These are phyloP conservation scores for Fraxinus ornus DNA, from an alignment of 305 asterid species.

Conservation along the genomic window DNA sequence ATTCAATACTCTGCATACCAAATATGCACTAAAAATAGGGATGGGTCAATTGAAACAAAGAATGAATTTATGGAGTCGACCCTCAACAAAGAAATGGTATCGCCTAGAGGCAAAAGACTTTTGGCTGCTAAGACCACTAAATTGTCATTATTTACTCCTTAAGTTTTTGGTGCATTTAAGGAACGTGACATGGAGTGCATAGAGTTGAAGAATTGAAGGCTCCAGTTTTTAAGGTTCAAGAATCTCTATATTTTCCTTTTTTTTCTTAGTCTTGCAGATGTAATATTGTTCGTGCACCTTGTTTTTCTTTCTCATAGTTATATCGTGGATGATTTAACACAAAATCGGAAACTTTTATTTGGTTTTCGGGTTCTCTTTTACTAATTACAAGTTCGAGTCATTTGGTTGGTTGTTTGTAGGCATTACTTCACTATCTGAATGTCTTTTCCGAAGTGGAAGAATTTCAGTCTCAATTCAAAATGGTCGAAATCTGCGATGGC, in stretches of 20 bases:
- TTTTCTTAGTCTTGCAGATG: neutral
- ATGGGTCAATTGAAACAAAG: too few species aligned
- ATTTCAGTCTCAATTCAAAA: neutral
- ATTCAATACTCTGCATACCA: neutral
- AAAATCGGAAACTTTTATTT: neutral
- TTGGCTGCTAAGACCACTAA: neutral
- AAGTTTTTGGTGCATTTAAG: constrained; percentile 28
- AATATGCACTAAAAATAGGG: neutral
- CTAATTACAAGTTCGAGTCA: neutral
- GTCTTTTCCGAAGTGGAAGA: neutral
- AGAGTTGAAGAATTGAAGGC: constrained; percentile 27
- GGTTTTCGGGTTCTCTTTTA: neutral
- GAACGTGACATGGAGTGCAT: constrained; percentile 20
- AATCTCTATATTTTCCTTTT: neutral
- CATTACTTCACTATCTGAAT: neutral
- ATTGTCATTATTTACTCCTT: too few species aligned
- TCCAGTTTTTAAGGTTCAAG: constrained; percentile 28
- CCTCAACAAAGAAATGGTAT: neutral
- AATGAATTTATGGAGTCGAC: too few species aligned
- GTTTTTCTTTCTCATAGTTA: too few species aligned
- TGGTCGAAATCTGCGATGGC: neutral
- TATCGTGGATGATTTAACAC: too few species aligned
- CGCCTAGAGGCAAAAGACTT: neutral
- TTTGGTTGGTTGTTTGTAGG: constrained; percentile 24
- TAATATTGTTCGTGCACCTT: neutral